A percentile compares a stretch with the other conserved stretches of the same genome.
Evolutionary conservation across 176 grass and related monocot species (phyloP).

Genomic region (Poa annua): DNA sequence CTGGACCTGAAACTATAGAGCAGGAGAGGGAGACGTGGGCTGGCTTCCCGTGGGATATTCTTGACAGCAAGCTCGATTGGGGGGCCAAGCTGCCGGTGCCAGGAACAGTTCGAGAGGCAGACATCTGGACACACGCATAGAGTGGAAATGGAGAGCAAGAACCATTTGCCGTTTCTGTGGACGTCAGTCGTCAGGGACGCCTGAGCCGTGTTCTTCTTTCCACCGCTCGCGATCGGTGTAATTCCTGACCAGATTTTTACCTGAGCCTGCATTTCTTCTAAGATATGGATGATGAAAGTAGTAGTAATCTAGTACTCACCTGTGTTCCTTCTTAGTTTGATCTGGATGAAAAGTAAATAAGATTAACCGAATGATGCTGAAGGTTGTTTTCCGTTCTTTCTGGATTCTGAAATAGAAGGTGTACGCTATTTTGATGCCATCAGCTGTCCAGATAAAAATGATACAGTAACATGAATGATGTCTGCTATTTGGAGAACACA

Average conservation of each 20-base stretch:
- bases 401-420: not conserved
- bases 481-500: not conserved
- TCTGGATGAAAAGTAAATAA: not conserved
- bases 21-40: constrained; percentile 24
- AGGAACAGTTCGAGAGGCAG: constrained; percentile 16
- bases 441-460: not conserved
- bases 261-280: no score
- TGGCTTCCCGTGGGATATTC: not conserved
- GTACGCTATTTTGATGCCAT: not conserved
- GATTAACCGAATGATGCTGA: not conserved
- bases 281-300: no score
- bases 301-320: no score
- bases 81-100: not conserved
- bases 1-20: not conserved
- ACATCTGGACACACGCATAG: not conserved
- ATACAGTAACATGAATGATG: not conserved
- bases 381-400: not conserved
- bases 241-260: no score
- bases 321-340: not conserved
- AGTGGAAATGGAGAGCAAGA: no score
- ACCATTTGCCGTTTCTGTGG: not conserved
- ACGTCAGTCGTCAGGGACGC: not conserved
- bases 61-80: not conserved
- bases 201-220: not conserved
- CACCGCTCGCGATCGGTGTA: no score